Conservation (phyloP, 192 early-diverging fungal species). For the Mortierella antarctica region DNA sequence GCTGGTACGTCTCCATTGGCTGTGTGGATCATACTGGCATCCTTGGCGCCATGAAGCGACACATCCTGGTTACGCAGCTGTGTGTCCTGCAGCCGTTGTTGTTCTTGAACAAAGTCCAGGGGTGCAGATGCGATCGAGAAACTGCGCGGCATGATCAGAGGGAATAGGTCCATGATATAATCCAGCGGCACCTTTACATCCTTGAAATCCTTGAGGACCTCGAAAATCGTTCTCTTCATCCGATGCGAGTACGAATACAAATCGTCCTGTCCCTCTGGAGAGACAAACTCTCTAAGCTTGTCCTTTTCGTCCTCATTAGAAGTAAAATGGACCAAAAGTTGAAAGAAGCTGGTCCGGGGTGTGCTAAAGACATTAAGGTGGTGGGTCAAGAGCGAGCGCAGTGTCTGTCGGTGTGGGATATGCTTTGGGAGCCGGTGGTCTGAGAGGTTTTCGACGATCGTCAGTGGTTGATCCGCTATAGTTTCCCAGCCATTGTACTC, state of each 20-base stretch:
- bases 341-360: slow-evolving; percentile 92
- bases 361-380: slow-evolving; percentile 88
- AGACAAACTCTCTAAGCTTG: slow-evolving; percentile 83
- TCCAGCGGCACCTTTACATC: slow-evolving; percentile 76
- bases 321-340: slow-evolving; percentile 86
- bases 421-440: slow-evolving; percentile 63
- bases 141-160: slow-evolving; percentile 77
- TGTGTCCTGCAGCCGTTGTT: background rate
- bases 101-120: slow-evolving; percentile 31
- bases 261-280: slow-evolving; percentile 88
- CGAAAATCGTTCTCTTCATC: slow-evolving; percentile 81
- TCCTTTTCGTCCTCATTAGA: slow-evolving; percentile 73
- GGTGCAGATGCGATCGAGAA: slow-evolving; percentile 89
- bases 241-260: slow-evolving; percentile 88
- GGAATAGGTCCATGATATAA: slow-evolving; percentile 90
- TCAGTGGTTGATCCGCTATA: slow-evolving; percentile 70
- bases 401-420: slow-evolving; percentile 66
- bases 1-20: slow-evolving; percentile 17
- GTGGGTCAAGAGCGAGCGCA: slow-evolving; percentile 79
- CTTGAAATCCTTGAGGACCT: slow-evolving; percentile 88
- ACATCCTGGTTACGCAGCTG: background rate
- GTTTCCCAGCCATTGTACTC: slow-evolving; percentile 75
- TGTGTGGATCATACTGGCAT: slow-evolving; percentile 3
- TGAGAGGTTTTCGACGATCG: slow-evolving; percentile 59
- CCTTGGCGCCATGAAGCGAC: background rate